These are phyloP conservation scores for Tetrapyrgos nigripes DNA, from an alignment of 1,284 basidiomycete genomes.

Conservation along the genomic window DNA sequence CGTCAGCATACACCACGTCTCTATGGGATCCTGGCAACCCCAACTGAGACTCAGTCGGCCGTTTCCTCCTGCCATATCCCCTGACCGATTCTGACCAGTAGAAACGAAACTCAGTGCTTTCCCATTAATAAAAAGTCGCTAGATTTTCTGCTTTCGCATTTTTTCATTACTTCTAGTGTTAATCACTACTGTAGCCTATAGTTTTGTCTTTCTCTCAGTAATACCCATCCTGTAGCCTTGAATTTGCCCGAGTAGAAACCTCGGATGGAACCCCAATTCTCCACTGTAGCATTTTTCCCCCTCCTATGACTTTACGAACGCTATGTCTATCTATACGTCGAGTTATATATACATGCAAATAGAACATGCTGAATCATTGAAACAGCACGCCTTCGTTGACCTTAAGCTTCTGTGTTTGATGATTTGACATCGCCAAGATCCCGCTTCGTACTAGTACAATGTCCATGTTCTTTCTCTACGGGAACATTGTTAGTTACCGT, in stretches of 20 bases:
- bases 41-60: constrained; percentile 61
- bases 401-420: no score
- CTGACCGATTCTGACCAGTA: neutral
- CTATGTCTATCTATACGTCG: no score
- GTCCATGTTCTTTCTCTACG: no score
- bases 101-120: neutral
- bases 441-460: no score
- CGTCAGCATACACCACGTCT: constrained; percentile 80
- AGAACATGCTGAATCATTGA: no score
- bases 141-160: neutral
- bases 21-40: constrained; percentile 80
- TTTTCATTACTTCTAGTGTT: neutral
- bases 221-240: neutral
- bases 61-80: neutral
- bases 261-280: neutral
- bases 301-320: no score
- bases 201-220: neutral
- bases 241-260: neutral
- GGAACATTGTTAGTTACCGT: no score
- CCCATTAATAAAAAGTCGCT: neutral
- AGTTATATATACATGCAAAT: no score
- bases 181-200: neutral
- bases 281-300: neutral
- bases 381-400: no score
- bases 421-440: no score